A percentile compares a stretch with the other conserved stretches of the same genome.
phyloP scores from a whole-genome alignment of 306 rosid genomes.

The Mucuna pruriens region DNA sequence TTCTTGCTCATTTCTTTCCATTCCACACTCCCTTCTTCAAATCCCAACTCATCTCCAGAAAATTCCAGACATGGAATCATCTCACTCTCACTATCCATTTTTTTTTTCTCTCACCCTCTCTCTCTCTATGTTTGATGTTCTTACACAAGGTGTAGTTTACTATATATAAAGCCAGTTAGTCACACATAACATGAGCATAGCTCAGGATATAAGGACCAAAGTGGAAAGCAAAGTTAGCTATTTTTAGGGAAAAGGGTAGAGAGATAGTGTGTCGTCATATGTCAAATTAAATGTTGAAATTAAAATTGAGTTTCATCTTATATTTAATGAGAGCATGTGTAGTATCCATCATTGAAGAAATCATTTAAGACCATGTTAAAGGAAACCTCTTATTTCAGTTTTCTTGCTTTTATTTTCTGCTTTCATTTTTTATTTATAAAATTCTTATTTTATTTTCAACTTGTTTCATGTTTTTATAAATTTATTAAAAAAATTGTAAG shows the following conservation, averaged over 20 bases:
- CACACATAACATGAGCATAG: not conserved
- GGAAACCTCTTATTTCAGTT: too few relatives aligned
- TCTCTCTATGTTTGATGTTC: not conserved
- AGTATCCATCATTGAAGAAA: not conserved
- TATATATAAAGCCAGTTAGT: constrained; percentile 21
- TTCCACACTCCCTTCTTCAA: constrained; percentile 43
- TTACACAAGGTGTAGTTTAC: not conserved
- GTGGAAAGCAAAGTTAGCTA: constrained; percentile 18
- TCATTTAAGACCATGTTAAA: not conserved
- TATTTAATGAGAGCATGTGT: not conserved
- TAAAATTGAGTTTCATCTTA: not conserved
- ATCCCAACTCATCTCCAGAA: not conserved
- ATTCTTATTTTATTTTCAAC: too few relatives aligned
- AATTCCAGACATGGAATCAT: constrained; percentile 40
- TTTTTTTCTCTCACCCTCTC: not conserved
- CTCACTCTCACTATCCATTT: constrained; percentile 25
- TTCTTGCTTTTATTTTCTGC: too few relatives aligned
- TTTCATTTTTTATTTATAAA: too few relatives aligned
- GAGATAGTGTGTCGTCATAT: not conserved
- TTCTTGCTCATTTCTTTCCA: constrained; percentile 50
- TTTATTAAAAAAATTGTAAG: too few relatives aligned
- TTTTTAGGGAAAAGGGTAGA: not conserved
- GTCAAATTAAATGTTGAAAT: not conserved
- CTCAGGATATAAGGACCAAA: constrained; percentile 21
- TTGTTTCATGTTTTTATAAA: too few relatives aligned